A percentile compares a stretch with the other conserved stretches of the same genome.
These are phyloP conservation scores for Hypoxylon sp. DNA, from an alignment of 2,329 filamentous ascomycete species.

Conservation along the genomic window DNA sequence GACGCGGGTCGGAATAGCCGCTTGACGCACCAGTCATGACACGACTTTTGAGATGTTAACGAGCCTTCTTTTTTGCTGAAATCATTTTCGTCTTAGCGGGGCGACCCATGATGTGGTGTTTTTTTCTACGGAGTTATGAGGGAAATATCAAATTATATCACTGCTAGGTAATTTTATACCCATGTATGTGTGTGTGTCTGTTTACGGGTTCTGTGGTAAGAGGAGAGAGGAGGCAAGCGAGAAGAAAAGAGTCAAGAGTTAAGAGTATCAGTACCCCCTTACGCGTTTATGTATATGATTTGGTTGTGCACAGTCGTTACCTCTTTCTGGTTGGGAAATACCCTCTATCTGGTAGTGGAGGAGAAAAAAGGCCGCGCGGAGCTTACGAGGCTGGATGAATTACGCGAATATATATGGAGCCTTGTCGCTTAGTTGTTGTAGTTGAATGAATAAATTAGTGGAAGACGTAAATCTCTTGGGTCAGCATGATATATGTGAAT, in stretches of 20 bases:
- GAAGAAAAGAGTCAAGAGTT: background rate
- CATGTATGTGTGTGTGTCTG: slow-evolving; percentile 13
- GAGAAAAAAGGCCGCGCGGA: background rate
- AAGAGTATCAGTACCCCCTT: slow-evolving; percentile 19
- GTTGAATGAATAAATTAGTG: background rate
- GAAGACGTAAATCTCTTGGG: background rate
- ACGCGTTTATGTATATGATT: slow-evolving; percentile 32
- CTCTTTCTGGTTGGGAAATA: background rate
- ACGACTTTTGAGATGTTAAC: background rate
- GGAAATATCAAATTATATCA: slow-evolving; percentile 19
- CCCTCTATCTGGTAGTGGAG: background rate
- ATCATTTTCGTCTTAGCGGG: slow-evolving; percentile 14
- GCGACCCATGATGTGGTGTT: slow-evolving; percentile 17
- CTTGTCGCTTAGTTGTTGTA: background rate
- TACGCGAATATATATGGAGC: background rate
- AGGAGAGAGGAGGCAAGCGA: background rate
- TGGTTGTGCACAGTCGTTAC: slow-evolving; percentile 26
- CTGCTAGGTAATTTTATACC: slow-evolving; percentile 29
- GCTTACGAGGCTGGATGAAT: background rate
- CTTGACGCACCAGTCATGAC: slow-evolving; percentile 16
- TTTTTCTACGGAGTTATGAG: slow-evolving; percentile 19
- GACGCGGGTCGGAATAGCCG: slow-evolving; percentile 50
- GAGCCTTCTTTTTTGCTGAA: slow-evolving; percentile 1
- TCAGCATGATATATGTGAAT: background rate
- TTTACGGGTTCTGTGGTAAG: background rate